Evolutionary conservation across 2,329 filamentous ascomycete genomes (phyloP).

Genomic region (Paraconiothyrium sp.): DNA sequence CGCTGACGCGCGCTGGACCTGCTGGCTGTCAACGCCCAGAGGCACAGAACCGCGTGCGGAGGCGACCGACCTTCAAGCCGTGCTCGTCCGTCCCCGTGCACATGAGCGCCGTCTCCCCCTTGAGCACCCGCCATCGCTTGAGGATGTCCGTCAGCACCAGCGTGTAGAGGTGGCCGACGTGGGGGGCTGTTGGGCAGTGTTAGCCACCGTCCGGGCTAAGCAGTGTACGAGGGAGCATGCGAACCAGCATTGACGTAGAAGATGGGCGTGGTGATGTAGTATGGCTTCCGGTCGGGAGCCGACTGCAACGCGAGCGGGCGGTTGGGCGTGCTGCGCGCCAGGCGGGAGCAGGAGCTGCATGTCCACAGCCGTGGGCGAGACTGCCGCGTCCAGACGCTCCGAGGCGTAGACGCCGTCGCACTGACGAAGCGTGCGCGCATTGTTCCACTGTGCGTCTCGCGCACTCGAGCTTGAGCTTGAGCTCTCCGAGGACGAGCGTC

Average conservation of each 20-base stretch:
- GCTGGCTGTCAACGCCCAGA: slow-evolving; percentile 8
- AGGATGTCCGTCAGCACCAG: slow-evolving; percentile 91
- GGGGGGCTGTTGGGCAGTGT: slow-evolving; percentile 70
- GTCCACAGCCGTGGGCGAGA: slow-evolving; percentile 32
- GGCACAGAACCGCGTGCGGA: slow-evolving; percentile 8
- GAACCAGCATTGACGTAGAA: slow-evolving; percentile 98
- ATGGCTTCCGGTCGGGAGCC: slow-evolving; percentile 71
- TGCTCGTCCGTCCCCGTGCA: slow-evolving; percentile 97
- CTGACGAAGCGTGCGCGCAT: slow-evolving; percentile 42
- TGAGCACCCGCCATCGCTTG: slow-evolving; percentile 88
- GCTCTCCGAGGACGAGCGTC: slow-evolving; percentile 14
- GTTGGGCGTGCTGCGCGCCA: slow-evolving; percentile 9
- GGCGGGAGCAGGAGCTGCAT: slow-evolving; percentile 33
- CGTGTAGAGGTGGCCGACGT: slow-evolving; percentile 93
- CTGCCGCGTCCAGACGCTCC: slow-evolving; percentile 27
- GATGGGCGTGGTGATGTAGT: slow-evolving; percentile 95
- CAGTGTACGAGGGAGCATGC: slow-evolving; percentile 27
- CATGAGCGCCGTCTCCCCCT: slow-evolving; percentile 75
- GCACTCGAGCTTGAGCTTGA: slow-evolving; percentile 18
- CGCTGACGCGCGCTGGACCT: slow-evolving; percentile 84
- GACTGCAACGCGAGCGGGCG: slow-evolving; percentile 32
- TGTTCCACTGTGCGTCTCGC: slow-evolving; percentile 29
- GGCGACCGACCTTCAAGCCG: slow-evolving; percentile 76
- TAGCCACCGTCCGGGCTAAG: background rate
- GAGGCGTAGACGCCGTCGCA: slow-evolving; percentile 28